Evolutionary conservation across 108 stramenopile genomes (phyloP), one percentile per base, ranked within the genome.

Genomic region (Aurantiochytrium sp.): DNA sequence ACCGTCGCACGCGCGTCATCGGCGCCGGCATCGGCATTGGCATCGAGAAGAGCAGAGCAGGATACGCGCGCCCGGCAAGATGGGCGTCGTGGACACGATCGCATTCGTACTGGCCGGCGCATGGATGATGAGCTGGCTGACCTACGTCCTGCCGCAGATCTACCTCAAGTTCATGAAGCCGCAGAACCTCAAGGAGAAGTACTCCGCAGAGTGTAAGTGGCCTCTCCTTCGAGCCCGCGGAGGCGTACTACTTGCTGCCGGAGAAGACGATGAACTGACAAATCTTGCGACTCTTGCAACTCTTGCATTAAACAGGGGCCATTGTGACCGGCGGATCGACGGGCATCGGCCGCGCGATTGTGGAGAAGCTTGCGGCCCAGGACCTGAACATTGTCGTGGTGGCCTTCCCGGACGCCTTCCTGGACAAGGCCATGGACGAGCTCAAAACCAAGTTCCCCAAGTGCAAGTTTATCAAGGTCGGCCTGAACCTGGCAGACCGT

Each of bases 321-420:
- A 88, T 99, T 27, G 98, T 99, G 8, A 99, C 99, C 39, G 99
- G 99, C 6, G 96, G 93, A 53, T 96, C 97, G 4, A 94, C 90
- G 55, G 99, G 99, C 45, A 99, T 99, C 85, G 99, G 99, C n/a
- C 94, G 95, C 87, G 94, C 97, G 4, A 68, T 99, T 34, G 94
- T 95, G 32, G 96, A 97, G 85, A 95, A 94, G 87, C 89, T 99
- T 53, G 99, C 99, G 31, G 88, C 89, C 48, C 96, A 98, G 89
- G 98, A 97, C 8, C 90, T 99, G 19, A 99, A 99, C 89, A 96
- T 99, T 30, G 97, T 98, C 32, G 85, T 99, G n/a, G 98, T 97
- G 3, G 96, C 96, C 3, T 89, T 98, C 37, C 96, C 96, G 73
- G 99, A 98, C 90, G 88, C 95, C 15, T 93, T 94, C 87, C 88